Base-by-base conservation (phyloP, 208 protist genomes). In the Trypanosomatidae sp. region DNA sequence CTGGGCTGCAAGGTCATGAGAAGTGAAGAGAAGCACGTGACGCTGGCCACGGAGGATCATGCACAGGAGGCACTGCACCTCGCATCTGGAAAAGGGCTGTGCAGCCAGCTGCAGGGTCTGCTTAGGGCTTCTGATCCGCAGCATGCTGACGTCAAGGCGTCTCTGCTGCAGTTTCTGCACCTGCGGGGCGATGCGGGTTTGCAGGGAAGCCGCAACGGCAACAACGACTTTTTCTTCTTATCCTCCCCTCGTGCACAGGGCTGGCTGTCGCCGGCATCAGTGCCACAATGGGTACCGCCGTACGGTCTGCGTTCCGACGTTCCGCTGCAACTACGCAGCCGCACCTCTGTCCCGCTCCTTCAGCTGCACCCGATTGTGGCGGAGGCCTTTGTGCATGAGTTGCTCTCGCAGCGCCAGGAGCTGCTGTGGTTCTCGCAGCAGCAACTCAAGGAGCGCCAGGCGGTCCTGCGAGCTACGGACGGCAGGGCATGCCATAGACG, bases 341-440 rank as follows among this genome's bases (percentile, higher is more conserved):
- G 56, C 9, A 49, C 19, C 19, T 22, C 72, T 28, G 79, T 79
- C 22, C 74, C 77, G 17, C 72, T 88, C 19, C 58, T 95, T 19
- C 65, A 73, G 17, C 52, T 93, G 17, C 78, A 89, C 59, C 86
- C 88, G 9, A 52, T 95, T n/a, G 76, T 93, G 41, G 91, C 85
- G 1, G 91, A 95, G 75, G 78, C 74, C 36, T 73, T 90, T 36
- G 78, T 95, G 62, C 83, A 87, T 70, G 80, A 86, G 73, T 49
- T 95, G 55, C 62, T 93, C 13, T 84, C 83, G 9, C 82, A 91
- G 68, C 86, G 91, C 46, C 58, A 77, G 36, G 73, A 85, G 6
- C 59, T 87, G 13, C 65, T 87, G 25, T 66, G 60, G 43, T 82
- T 76, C 44, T 46, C n/a, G 30, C 66, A 66, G 55, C 55, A 53